A percentile compares a stretch with the other conserved stretches of the same genome.
phyloP scores from a whole-genome alignment of 257 asterid species.

The Linderniella brevidens region DNA sequence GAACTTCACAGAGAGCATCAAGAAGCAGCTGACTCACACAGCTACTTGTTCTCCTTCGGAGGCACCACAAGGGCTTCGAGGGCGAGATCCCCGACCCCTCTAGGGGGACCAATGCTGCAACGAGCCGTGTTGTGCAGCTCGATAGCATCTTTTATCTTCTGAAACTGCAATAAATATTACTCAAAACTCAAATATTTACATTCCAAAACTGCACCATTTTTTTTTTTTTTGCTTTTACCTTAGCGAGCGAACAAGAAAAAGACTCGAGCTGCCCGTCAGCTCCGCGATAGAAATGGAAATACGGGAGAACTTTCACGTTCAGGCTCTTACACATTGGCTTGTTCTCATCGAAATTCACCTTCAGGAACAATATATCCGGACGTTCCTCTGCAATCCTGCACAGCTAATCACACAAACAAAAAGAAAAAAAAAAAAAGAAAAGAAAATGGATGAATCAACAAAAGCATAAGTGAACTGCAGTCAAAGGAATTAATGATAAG shows the following conservation, averaged over 20 bases:
- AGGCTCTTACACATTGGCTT: conserved; percentile 60
- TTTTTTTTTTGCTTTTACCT: conserved; percentile 30
- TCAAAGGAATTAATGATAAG: background rate
- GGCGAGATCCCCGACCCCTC: background rate
- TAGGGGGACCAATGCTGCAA: conserved; percentile 2
- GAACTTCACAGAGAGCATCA: no score
- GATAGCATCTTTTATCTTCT: conserved; percentile 4
- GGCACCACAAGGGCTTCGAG: background rate
- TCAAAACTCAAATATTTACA: background rate
- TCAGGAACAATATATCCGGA: conserved; percentile 52
- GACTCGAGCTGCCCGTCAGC: conserved; percentile 53
- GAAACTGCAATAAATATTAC: background rate
- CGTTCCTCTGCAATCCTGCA: conserved; percentile 46
- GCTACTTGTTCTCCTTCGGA: background rate
- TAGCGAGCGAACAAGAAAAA: conserved; percentile 70
- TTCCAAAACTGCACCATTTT: background rate
- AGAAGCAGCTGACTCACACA: background rate
- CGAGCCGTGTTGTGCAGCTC: background rate
- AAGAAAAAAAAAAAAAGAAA: no score
- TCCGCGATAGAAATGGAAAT: conserved; percentile 60
- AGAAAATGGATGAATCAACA: no score
- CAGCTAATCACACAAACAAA: conserved; percentile 15
- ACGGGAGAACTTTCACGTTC: conserved; percentile 67
- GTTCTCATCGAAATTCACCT: conserved; percentile 67
- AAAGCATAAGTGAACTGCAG: no score